Evolutionary conservation across 352 stramenopile species (phyloP).

Genomic region (Pythium biforme): DNA sequence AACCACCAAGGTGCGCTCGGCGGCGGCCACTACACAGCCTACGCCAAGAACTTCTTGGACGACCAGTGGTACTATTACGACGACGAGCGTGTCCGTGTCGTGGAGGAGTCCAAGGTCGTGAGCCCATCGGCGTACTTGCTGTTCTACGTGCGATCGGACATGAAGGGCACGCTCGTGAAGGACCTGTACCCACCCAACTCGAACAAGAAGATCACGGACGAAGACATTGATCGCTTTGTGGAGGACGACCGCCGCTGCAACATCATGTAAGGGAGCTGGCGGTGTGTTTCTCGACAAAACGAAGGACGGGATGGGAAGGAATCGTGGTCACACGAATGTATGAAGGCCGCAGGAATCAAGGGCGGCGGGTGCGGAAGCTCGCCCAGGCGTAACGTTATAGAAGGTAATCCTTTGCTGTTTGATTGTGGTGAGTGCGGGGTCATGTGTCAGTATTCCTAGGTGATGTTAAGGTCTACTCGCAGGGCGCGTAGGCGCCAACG

Average conservation of each 20-base stretch:
- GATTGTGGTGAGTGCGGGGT: not conserved
- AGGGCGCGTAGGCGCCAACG: conserved; percentile 62
- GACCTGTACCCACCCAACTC: conserved; percentile 87
- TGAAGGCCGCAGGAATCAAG: not conserved
- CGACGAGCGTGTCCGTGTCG: conserved; percentile 82
- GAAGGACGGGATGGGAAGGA: not conserved
- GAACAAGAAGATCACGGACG: conserved; percentile 83
- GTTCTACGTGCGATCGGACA: conserved; percentile 91
- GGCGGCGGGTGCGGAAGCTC: not conserved
- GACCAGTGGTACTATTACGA: conserved; percentile 92
- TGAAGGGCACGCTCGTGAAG: conserved; percentile 77
- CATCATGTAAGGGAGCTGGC: conserved; percentile 68
- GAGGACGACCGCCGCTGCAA: conserved; percentile 79
- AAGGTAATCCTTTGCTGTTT: conserved; percentile 26
- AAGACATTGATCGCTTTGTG: conserved; percentile 88
- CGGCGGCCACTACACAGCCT: conserved; percentile 86
- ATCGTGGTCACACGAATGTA: not conserved
- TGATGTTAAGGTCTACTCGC: conserved; percentile 30
- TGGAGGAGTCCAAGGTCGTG: conserved; percentile 86
- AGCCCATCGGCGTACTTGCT: conserved; percentile 89
- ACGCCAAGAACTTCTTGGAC: conserved; percentile 87
- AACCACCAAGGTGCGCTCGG: conserved; percentile 88
- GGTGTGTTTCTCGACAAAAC: not conserved
- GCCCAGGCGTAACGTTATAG: conserved; percentile 29
- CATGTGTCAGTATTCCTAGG: not conserved